Base-by-base conservation (phyloP, 768 basidiomycete species). In the Chalciporus chontae region DNA sequence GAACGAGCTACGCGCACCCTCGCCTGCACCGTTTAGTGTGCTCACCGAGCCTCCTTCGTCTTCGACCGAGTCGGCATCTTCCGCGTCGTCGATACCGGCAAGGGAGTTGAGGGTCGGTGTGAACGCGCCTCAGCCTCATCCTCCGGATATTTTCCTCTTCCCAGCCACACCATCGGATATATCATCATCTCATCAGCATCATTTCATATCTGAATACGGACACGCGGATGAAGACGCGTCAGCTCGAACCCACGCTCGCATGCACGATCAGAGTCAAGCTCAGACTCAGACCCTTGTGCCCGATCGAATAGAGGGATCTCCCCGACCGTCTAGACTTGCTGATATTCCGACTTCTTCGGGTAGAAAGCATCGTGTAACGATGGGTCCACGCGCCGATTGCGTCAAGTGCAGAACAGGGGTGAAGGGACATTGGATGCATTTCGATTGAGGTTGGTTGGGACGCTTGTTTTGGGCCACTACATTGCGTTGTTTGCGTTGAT, bases 341-440 rank as follows among this genome's bases (percentile, higher is more conserved):
- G 58, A 57, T 4, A n/a, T 47, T 27, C 58, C 61, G 17, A 51
- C 48, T 38, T 47, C 56, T 5, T 56, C 53, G 31, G 49, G 53
- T 2, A 66, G 71, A 50, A 75, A 70, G 50, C 78, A 76, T 52
- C 73, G 79, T 4, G 75, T 85, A 51, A 81, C 78, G 48, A 87
- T 87, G 85, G 85, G 85, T 24, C 85, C 85, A 4, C 77, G 85
- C 10, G 71, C 77, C 3, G 85, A 84, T 59, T 87, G 85, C 58
- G 68, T 81, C 43, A 85, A 85, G 52, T 87, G 85, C 64, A 72
- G 76, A 39, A 65, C 77, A 58, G 76, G 81, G 5, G 77, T 85
- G 1, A 83, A 82, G 61, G 87, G 87, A 3, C 87, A 89, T 60
- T 87, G 77, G 69, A 78, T 82, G 66, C 87, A 89, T 68, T 73